Percentiles rank a stretch among this genome's conserved stretches.
Conservation (phyloP, 2,329 filamentous ascomycete species). For the Claviceps monticola region DNA sequence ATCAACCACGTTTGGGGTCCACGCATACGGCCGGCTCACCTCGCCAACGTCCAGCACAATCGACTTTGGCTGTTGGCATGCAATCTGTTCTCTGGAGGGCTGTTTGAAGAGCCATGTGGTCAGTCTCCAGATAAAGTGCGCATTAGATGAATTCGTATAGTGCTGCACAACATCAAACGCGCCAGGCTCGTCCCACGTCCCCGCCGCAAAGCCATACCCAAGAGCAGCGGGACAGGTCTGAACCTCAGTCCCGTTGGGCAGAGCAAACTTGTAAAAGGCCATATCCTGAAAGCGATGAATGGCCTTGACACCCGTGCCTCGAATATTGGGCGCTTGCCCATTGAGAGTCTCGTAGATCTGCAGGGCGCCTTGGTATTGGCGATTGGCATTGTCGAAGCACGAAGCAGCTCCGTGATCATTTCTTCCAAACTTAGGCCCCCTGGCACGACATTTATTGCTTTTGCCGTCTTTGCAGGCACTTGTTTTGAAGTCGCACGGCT, state of each 20-base stretch:
- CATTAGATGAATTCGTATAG: constrained; percentile 52
- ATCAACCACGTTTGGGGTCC: constrained; percentile 82
- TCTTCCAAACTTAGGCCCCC: constrained; percentile 51
- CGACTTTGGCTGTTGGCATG: constrained; percentile 69
- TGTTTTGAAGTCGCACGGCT: constrained; percentile 56
- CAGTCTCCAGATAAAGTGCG: constrained; percentile 64
- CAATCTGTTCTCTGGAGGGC: constrained; percentile 53
- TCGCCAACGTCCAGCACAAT: constrained; percentile 79
- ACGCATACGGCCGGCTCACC: constrained; percentile 59
- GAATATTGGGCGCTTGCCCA: constrained; percentile 32
- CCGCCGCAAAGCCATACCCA: constrained; percentile 80
- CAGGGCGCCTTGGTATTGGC: constrained; percentile 48
- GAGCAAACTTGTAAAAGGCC: constrained; percentile 54
- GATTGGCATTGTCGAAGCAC: constrained; percentile 60
- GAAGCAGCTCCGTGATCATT: constrained; percentile 59
- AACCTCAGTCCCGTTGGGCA: constrained; percentile 57
- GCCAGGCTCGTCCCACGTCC: constrained; percentile 79
- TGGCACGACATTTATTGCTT: constrained; percentile 53
- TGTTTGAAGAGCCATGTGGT: constrained; percentile 57
- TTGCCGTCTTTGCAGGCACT: constrained; percentile 62
- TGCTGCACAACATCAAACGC: constrained; percentile 83
- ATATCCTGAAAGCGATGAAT: constrained; percentile 76
- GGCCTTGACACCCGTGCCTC: constrained; percentile 54
- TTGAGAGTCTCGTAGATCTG: constrained; percentile 36
- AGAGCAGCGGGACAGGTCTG: constrained; percentile 73